Evolutionary conservation across 2,329 filamentous ascomycete genomes (phyloP), one percentile per base, ranked within the genome.

Genomic region (Claviceps sp.): DNA sequence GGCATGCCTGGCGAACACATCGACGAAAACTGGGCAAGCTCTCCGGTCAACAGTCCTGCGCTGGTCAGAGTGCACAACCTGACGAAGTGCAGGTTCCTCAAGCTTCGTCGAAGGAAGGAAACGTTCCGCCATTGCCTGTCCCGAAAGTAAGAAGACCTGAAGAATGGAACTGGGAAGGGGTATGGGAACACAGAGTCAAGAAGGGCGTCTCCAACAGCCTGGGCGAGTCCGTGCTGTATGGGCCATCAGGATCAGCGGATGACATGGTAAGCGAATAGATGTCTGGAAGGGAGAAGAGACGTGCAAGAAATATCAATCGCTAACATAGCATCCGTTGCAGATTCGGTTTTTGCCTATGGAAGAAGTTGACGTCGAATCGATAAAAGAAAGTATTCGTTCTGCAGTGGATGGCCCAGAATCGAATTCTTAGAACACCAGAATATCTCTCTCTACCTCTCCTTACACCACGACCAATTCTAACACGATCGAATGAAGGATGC

Each of bases 161-260:
- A 6, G 85, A 95, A 60, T 97, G 91, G 91, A 95, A 95, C 63
- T 97, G 91, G 91, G 88, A 95, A 61, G 90, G 91, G 0, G 91
- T 97, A 0, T 98, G 91, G 91, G 87, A 94, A 64, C 85, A 90
- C 57, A 78, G 91, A 51, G 90, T 95, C 1, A 83, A 80, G 66
- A 86, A 85, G 65, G 85, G 85, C 17, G 79, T 96, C 44, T 78
- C 83, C 49, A 76, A 78, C 9, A 95, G 88, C 61, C 69, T 88
- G 48, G 86, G 87, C 1, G 91, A 97, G 58, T 72, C 82, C 1
- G 82, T 88, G 4, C 69, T 97, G 23, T 97, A 83, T 68, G 88
- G 88, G 5, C 76, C 75, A 47, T 69, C 73, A 5, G 74, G 75
- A 44, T 70, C 69, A 16, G 68, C 77, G 9, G 85, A 89, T 64